Conservation (phyloP, 1,139 yeast species). For the Debaryomycetaceae sp. region DNA sequence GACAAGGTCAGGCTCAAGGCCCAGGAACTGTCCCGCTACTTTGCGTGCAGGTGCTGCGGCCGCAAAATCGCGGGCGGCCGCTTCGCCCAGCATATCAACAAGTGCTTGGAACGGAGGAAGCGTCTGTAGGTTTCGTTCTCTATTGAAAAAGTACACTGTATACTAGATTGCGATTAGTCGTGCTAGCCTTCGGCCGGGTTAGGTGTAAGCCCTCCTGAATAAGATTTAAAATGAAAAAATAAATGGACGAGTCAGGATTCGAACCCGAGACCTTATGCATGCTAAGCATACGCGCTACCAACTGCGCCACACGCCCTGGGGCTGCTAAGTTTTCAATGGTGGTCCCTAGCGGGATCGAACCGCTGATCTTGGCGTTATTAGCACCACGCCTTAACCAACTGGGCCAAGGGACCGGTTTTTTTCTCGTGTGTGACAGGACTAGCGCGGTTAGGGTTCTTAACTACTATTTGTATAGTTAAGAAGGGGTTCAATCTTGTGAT, state of each 20-base stretch:
- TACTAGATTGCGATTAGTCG: too few relatives aligned
- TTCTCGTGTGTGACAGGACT: too few relatives aligned
- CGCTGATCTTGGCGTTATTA: constrained; percentile 9
- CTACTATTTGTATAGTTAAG: too few relatives aligned
- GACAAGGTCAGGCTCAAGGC: constrained; percentile 30
- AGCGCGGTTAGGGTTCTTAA: too few relatives aligned
- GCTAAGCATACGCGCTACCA: too few relatives aligned
- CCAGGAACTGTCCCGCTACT: constrained; percentile 40
- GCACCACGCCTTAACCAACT: constrained; percentile 15
- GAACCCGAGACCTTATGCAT: too few relatives aligned
- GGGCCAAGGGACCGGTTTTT: constrained; percentile 11
- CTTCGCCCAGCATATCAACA: constrained; percentile 85
- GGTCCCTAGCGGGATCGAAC: constrained; percentile 19
- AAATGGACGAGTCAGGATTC: too few relatives aligned
- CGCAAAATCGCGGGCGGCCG: constrained; percentile 84
- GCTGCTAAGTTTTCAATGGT: too few relatives aligned
- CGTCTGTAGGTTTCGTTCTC: constrained; percentile 4
- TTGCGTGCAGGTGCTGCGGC: constrained; percentile 70
- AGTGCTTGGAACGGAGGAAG: constrained; percentile 52
- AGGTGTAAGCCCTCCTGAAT: too few relatives aligned
- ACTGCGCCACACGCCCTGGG: too few relatives aligned
- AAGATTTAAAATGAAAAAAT: background rate
- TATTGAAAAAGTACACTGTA: too few relatives aligned
- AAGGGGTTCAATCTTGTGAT: too few relatives aligned
- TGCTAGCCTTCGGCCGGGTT: constrained; percentile 1